Evolutionary conservation across 78 protist genomes (phyloP), one percentile per base, ranked within the genome.

Genomic region (Dictyostelium capitatum): DNA sequence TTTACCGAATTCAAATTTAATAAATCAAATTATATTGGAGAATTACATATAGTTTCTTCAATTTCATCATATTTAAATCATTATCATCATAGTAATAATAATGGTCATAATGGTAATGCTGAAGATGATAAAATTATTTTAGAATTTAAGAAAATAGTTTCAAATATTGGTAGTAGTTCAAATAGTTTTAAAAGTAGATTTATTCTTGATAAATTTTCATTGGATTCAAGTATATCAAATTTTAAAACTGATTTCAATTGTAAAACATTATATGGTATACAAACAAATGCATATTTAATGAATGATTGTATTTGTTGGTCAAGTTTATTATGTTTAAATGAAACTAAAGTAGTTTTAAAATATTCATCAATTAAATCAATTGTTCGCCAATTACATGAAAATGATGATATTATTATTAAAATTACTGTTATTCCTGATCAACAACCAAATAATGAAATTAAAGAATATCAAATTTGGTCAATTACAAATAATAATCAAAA

Each of bases 241-340:
- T 20, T 28, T 54, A 9, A 72, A 41, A 37, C 54, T 50, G 64
- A 72, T 20, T 83, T 37, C 50, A 83, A 48, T 41, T 83, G 91
- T 72, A 48, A 56, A 32, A 83, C 69, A 41, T 72, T 79, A 37
- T 54, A 69, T 25, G 91, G 91, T 23, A 72, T 83, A 10, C 91
- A 80, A 23, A 70, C 91, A 25, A 46, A 48, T 9, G 25, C 41
- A 6, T 72, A 83, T 72, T 12, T 83, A 30, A 12, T 83, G 41
- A 67, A 54, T 72, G 62, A 83, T 50, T 53, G 50, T 72, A 6
- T 83, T 2, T 83, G 91, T 72, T 59, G 75, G 56, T 53, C 82
- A 50, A 37, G 53, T 14, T 28, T 14, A 15, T 19, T 83, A 19
- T 72, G 80, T 10, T 83, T 72, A 23, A 83, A 54, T 72, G 91